phyloP scores from a whole-genome alignment of 176 grass and related monocot species.

The Olyra latifolia region DNA sequence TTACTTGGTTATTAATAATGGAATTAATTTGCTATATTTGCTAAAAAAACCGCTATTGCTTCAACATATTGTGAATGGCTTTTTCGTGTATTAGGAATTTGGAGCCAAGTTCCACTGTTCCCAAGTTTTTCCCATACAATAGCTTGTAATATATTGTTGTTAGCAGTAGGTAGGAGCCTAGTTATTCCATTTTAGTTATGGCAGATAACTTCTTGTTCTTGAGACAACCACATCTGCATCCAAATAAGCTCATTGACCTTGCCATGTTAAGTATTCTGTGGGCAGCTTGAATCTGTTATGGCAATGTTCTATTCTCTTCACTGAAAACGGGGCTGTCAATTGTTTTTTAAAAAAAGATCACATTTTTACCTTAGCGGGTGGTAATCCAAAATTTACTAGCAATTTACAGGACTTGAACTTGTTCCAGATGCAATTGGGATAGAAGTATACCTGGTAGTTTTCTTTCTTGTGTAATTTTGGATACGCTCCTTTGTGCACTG shows the following conservation, averaged over 20 bases:
- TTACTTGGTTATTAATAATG: too few relatives aligned
- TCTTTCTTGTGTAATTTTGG: constrained; percentile 8
- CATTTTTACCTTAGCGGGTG: not conserved
- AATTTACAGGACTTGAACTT: not conserved
- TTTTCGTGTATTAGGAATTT: not conserved
- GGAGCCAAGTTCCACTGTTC: not conserved
- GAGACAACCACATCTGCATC: not conserved
- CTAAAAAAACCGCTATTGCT: too few relatives aligned
- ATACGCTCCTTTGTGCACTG: not conserved
- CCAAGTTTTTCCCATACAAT: not conserved
- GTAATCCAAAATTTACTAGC: not conserved
- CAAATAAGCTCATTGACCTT: not conserved
- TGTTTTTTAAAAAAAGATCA: not conserved
- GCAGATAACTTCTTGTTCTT: not conserved
- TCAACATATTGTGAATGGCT: not conserved
- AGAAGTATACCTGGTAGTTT: constrained; percentile 17
- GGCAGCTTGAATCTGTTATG: not conserved
- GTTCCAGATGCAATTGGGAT: not conserved
- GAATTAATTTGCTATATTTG: too few relatives aligned
- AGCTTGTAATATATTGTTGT: not conserved
- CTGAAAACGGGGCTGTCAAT: not conserved
- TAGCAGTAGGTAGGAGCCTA: not conserved
- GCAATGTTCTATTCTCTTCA: not conserved
- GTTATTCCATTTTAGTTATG: not conserved
- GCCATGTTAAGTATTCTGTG: not conserved